phyloP scores from a whole-genome alignment of 1,284 basidiomycete genomes.

The Anthracocystis setariae region DNA sequence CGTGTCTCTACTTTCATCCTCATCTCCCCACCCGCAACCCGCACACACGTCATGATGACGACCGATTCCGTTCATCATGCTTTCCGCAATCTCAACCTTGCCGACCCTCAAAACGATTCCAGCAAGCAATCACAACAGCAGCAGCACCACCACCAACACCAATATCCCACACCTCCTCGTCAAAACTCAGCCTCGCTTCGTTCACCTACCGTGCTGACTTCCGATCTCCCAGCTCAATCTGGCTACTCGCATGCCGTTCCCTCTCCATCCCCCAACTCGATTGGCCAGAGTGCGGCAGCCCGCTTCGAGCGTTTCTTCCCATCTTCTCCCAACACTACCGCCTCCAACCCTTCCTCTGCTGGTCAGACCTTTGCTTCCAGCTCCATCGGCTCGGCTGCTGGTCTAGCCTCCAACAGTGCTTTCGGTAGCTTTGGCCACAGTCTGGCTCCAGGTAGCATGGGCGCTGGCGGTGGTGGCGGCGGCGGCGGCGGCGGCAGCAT shows the following conservation, averaged over 20 bases:
- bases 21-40: background rate
- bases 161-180: slow-evolving; percentile 23
- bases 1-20: background rate
- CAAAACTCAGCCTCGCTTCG: slow-evolving; percentile 31
- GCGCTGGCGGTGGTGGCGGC: too few species aligned
- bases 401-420: slow-evolving; percentile 42
- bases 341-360: slow-evolving; percentile 35
- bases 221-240: slow-evolving; percentile 33
- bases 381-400: slow-evolving; percentile 36
- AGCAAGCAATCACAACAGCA: slow-evolving; percentile 27
- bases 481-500: slow-evolving; percentile 27
- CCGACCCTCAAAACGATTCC: slow-evolving; percentile 34
- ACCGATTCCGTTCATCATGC: slow-evolving; percentile 43
- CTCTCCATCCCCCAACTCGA: slow-evolving; percentile 17
- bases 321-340: slow-evolving; percentile 32
- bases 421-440: slow-evolving; percentile 55
- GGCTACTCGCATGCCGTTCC: slow-evolving; percentile 14
- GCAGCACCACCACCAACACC: slow-evolving; percentile 11
- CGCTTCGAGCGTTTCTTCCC: slow-evolving; percentile 63
- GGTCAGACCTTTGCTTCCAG: slow-evolving; percentile 33
- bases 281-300: slow-evolving; percentile 53
- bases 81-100: slow-evolving; percentile 36
- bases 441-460: slow-evolving; percentile 38
- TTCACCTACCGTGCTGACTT: slow-evolving; percentile 30
- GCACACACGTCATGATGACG: slow-evolving; percentile 25